Evolutionary conservation across 176 grass and related monocot genomes (phyloP), one percentile per base, ranked within the genome.

Genomic region (Oropetium thomaeum): DNA sequence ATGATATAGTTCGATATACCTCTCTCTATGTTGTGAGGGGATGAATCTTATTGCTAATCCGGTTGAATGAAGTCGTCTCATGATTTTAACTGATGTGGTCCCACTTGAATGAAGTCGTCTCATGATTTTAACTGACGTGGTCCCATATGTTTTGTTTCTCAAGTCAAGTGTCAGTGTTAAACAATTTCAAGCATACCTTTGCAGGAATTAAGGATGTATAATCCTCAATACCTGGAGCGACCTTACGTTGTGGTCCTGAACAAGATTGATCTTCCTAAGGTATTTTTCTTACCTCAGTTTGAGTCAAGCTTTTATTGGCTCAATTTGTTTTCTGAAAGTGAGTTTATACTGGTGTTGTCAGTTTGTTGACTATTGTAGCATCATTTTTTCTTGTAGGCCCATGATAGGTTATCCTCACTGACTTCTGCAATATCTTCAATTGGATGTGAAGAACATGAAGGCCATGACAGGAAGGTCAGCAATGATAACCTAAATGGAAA

Each of bases 151-250:
- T 81, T 64, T 39, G 22, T 72, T 76, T 73, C 48, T 53, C 10
- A 59, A 78, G 13, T 73, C 53, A 67, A 68, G 32, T 4, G 29
- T 39, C 5, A 8, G 20, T 61, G 10, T 41, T 27, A 10, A 87
- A 73, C 1, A 13, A 29, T 53, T 5, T 34, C 9, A 69, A 60
- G 3, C 11, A 49, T 83, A 22, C 82, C 65, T 55, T 62, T 92
- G 60, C 81, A 98, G 95, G 95, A 98, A 92, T 67, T 98, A 75
- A 88, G 95, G 60, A 98, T 98, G 95, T 98, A 98, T 83, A 98
- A 98, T 51, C 95, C 95, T 10, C 85, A 81, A 77, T 98, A 94
- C 71, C 84, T 98, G 62, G 78, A 87, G 74, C 83, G 91, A 54
- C 91, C 95, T 62, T 98, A 87, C 29, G 81, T 98, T 71, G 95